phyloP scores from a whole-genome alignment of 768 basidiomycete species.

The Inosperma sp. region DNA sequence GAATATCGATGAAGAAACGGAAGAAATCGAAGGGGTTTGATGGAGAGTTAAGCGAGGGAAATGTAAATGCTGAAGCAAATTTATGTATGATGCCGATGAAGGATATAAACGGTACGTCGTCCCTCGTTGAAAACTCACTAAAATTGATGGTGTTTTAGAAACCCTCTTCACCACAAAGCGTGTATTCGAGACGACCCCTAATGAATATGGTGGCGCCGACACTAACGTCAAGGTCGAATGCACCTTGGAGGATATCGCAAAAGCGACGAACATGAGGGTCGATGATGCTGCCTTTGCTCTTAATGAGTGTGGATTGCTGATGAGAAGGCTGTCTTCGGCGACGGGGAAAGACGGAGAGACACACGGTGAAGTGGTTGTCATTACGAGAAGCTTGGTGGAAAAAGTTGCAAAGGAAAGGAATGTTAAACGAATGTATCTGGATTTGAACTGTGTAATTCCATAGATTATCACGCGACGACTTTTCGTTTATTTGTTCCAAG shows the following conservation, averaged over 20 bases:
- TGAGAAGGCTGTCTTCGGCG: slow-evolving; percentile 32
- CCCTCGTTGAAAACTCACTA: neutral
- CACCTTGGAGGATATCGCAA: slow-evolving; percentile 73
- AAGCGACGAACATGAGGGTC: slow-evolving; percentile 71
- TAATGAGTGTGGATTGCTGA: slow-evolving; percentile 78
- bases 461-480: slow-evolving; percentile 17
- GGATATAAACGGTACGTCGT: slow-evolving; percentile 37
- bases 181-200: slow-evolving; percentile 51
- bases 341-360: slow-evolving; percentile 24
- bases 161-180: slow-evolving; percentile 54
- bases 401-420: slow-evolving; percentile 61
- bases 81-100: slow-evolving; percentile 31
- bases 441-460: slow-evolving; percentile 51
- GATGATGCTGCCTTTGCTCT: slow-evolving; percentile 90
- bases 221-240: slow-evolving; percentile 65
- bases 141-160: slow-evolving; percentile 27
- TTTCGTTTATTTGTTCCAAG: neutral
- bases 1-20: slow-evolving; percentile 31
- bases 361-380: slow-evolving; percentile 38
- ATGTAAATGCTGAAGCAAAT: slow-evolving; percentile 22
- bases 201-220: slow-evolving; percentile 63
- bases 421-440: slow-evolving; percentile 68
- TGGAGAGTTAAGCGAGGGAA: slow-evolving; percentile 50
- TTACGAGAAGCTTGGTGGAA: slow-evolving; percentile 39
- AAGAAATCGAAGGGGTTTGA: slow-evolving; percentile 67